Percentiles rank a stretch among this genome's conserved stretches.
Evolutionary conservation across 1,284 basidiomycete species (phyloP).

Genomic region (Schizophyllum commune): DNA sequence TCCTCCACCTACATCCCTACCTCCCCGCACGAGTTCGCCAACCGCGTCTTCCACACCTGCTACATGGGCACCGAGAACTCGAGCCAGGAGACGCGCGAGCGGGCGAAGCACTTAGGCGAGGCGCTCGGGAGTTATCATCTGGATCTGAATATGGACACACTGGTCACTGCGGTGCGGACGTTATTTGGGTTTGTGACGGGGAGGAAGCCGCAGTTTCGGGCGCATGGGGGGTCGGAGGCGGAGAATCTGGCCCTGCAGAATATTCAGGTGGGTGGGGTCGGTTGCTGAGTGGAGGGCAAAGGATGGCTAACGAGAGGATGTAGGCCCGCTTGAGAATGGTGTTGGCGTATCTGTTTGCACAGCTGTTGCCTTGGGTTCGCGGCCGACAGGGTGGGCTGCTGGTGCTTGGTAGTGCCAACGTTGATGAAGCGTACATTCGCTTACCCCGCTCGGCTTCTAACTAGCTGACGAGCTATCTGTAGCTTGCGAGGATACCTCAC

Average conservation of each 20-base stretch:
- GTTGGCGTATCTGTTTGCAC: slow-evolving; percentile 94
- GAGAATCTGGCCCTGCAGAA: slow-evolving; percentile 98
- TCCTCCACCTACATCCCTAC: slow-evolving; percentile 77
- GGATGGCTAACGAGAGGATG: slow-evolving; percentile 4
- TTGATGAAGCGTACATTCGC: slow-evolving; percentile 79
- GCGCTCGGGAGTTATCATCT: slow-evolving; percentile 95
- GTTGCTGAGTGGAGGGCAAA: not conserved
- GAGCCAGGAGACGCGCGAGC: slow-evolving; percentile 74
- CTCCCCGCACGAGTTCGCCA: slow-evolving; percentile 82
- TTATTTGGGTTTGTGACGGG: slow-evolving; percentile 86
- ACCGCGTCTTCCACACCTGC: slow-evolving; percentile 92
- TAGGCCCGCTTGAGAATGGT: slow-evolving; percentile 93
- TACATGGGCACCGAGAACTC: slow-evolving; percentile 99
- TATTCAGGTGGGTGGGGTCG: slow-evolving; percentile 61
- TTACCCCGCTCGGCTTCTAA: not conserved
- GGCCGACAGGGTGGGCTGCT: slow-evolving; percentile 82
- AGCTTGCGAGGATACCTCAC: slow-evolving; percentile 95
- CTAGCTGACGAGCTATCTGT: slow-evolving; percentile 1
- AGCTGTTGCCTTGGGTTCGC: slow-evolving; percentile 90
- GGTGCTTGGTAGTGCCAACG: slow-evolving; percentile 95
- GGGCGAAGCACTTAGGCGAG: slow-evolving; percentile 81
- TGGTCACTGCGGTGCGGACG: slow-evolving; percentile 78
- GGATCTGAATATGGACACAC: slow-evolving; percentile 93
- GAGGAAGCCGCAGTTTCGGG: slow-evolving; percentile 75
- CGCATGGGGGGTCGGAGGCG: slow-evolving; percentile 79